Base-by-base conservation (phyloP, 1,284 basidiomycete species). In the Ceratobasidium theobromae region DNA sequence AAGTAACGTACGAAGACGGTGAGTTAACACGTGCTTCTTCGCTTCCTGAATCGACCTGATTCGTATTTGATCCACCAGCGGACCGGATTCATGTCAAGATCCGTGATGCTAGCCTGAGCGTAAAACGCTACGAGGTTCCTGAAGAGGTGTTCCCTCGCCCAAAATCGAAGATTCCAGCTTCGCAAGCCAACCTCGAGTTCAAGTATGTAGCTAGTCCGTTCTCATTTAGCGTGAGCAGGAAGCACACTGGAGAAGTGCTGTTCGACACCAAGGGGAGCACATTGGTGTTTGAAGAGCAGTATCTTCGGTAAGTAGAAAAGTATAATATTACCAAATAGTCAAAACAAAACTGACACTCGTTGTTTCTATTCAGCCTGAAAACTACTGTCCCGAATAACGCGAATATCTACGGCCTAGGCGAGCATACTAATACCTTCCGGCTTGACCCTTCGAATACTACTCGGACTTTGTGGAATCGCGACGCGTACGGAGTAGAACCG, bases 351-450 rank as follows among this genome's bases (percentile, higher is more conserved):
- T 38, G 9, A 8, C 16, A 38, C 35, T 38, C 16, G 35, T 38
- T 16, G 16, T n/a, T n/a, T n/a, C n/a, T n/a, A n/a, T n/a, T n/a
- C 28, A 53, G 51, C 0, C 49, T 65, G 25, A 65, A 65, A 27
- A 65, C 45, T 14, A 30, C 25, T 28, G 41, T 87, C 1, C 84
- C 85, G 0, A 62, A 72, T 5, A 76, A 82, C 40, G 83, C 89
- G 45, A 89, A 91, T 75, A 81, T 91, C 64, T 91, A 91, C 71
- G 90, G 90, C 1, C 80, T 92, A 3, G 89, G 89, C 18, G 89
- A 92, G 73, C 85, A 88, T 74, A 85, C 86, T 4, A 82, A 88
- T 66, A 73, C 81, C 0, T 88, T 88, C 80, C 81, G 82, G 23
- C 80, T 89, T 16, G 78, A 85, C 28, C 80, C 82, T 0, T 75